Conservation (phyloP, 2,329 filamentous ascomycete genomes). For the Apiospora aurea region DNA sequence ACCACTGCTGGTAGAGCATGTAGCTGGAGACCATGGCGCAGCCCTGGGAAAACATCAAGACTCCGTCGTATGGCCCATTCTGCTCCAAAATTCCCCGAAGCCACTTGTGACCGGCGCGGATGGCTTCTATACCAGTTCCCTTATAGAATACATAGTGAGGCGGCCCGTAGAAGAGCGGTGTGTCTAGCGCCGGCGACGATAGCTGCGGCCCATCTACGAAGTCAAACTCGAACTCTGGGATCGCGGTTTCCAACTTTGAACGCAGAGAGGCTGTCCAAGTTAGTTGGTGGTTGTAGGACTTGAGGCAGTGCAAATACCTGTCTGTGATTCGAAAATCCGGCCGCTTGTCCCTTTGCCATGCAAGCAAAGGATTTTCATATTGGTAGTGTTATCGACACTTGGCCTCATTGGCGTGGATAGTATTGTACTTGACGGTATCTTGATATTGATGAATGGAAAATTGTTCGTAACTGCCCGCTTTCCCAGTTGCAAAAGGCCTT, state of each 20-base stretch:
- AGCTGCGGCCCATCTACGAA: slow-evolving; percentile 34
- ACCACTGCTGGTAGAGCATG: slow-evolving; percentile 47
- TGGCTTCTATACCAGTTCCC: slow-evolving; percentile 33
- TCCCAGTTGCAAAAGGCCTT: background rate
- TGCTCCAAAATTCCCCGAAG: slow-evolving; percentile 42
- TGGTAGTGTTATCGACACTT: background rate
- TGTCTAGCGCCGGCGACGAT: slow-evolving; percentile 26
- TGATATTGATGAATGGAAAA: background rate
- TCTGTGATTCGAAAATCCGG: slow-evolving; percentile 22
- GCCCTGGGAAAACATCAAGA: slow-evolving; percentile 40
- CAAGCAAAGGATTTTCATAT: slow-evolving; percentile 22
- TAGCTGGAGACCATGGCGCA: slow-evolving; percentile 48
- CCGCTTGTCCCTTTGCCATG: slow-evolving; percentile 25
- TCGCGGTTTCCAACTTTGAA: slow-evolving; percentile 21
- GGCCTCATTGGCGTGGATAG: background rate
- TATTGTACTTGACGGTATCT: background rate
- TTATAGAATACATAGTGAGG: slow-evolving; percentile 34
- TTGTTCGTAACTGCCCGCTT: background rate
- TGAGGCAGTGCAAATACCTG: slow-evolving; percentile 1
- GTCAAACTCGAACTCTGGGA: slow-evolving; percentile 31
- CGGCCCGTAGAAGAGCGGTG: slow-evolving; percentile 26
- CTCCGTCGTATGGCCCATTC: slow-evolving; percentile 39
- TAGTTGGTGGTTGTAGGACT: background rate
- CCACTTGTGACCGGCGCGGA: slow-evolving; percentile 45
- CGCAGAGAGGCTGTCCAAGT: slow-evolving; percentile 22